Evolutionary conservation across 345 rosid genomes (phyloP).

Genomic region (Salix exigua): DNA sequence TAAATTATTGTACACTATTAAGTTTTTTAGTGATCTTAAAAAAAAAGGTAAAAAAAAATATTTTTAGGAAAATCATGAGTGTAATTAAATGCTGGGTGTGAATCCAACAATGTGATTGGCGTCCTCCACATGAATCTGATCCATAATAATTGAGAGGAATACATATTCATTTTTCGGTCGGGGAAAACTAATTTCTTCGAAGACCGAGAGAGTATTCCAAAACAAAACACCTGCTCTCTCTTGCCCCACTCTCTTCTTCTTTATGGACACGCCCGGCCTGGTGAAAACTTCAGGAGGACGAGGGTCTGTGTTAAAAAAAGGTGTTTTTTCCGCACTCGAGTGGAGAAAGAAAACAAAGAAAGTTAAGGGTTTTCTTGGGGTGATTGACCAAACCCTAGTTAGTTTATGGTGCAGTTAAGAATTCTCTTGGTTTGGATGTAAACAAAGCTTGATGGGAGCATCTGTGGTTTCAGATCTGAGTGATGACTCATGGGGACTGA

Average conservation of each 20-base stretch:
- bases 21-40: too few species aligned
- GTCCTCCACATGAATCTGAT: background rate
- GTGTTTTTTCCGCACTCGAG: background rate
- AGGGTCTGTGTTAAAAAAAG: background rate
- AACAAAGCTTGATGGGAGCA: background rate
- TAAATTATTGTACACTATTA: rapidly evolving
- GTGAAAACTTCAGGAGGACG: background rate
- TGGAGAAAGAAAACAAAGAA: background rate
- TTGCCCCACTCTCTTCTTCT: background rate
- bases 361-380: background rate
- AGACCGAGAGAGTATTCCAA: background rate
- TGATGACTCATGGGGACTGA: background rate
- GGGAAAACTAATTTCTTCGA: background rate
- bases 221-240: background rate
- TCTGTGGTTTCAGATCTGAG: constrained; percentile 1
- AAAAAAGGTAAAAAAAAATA: too few species aligned
- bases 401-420: background rate
- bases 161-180: background rate
- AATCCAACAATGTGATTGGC: background rate
- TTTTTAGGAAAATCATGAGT: too few species aligned
- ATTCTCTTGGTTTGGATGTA: background rate
- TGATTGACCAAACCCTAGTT: background rate
- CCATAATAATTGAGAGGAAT: background rate
- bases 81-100: background rate
- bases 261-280: background rate